Evolutionary conservation across 371 early-diverging fungal species (phyloP).

Genomic region (Rhizomucor pusillus): DNA sequence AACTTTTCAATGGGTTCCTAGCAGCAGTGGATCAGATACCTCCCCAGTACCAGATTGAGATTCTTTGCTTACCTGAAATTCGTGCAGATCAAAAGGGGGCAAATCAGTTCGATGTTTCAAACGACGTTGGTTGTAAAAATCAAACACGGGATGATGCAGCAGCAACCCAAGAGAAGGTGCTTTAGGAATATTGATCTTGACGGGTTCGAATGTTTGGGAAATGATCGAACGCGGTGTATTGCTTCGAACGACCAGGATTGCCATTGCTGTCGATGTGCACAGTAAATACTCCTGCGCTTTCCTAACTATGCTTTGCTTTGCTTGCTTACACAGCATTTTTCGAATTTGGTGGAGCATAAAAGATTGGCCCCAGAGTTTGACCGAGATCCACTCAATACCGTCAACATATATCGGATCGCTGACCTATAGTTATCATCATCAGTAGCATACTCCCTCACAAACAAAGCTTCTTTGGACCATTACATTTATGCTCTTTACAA

Average conservation of each 20-base stretch:
- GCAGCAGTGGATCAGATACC: constrained; percentile 17
- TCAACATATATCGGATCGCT: constrained; percentile 75
- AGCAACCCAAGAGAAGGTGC: constrained; percentile 97
- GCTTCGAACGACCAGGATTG: constrained; percentile 78
- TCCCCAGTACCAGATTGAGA: background rate
- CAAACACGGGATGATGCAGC: constrained; percentile 78
- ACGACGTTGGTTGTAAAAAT: constrained; percentile 62
- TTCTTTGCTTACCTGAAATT: constrained; percentile 32
- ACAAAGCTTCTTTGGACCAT: constrained; percentile 8
- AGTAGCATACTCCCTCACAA: background rate
- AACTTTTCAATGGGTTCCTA: constrained; percentile 77
- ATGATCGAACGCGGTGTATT: constrained; percentile 68
- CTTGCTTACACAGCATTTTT: constrained; percentile 91
- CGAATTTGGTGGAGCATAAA: constrained; percentile 99
- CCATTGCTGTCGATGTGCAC: constrained; percentile 52
- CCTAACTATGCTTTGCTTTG: background rate
- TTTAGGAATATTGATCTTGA: constrained; percentile 94
- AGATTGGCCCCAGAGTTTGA: constrained; percentile 95
- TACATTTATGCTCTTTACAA: constrained; percentile 76
- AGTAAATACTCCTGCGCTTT: background rate
- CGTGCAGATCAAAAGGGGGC: constrained; percentile 45
- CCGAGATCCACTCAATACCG: constrained; percentile 89
- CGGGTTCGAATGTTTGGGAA: constrained; percentile 52
- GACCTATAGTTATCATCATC: constrained; percentile 29
- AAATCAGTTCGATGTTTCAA: constrained; percentile 17